Conservation (phyloP, 192 early-diverging fungal species). For the Coemansia sp. region DNA sequence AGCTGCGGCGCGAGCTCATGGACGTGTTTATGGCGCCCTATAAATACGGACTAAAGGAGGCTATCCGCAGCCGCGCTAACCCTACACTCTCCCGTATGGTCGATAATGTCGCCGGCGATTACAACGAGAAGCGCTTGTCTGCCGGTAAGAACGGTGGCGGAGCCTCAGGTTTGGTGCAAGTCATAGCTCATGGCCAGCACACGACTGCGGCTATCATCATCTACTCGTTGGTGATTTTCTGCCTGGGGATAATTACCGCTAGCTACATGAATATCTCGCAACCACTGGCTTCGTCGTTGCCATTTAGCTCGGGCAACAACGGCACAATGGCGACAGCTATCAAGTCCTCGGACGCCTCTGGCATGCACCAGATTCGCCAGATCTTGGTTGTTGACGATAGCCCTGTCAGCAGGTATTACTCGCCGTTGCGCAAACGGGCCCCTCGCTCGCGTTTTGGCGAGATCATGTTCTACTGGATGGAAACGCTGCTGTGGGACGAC, state of each 20-base stretch:
- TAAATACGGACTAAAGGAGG: slow-evolving; percentile 49
- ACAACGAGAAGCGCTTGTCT: slow-evolving; percentile 5
- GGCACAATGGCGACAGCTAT: slow-evolving; percentile 24
- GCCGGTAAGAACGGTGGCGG: slow-evolving; percentile 2
- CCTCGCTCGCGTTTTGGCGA: slow-evolving; percentile 55
- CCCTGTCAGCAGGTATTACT: slow-evolving; percentile 42
- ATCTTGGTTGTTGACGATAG: slow-evolving; percentile 56
- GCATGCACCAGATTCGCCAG: slow-evolving; percentile 50
- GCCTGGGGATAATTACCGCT: slow-evolving; percentile 54
- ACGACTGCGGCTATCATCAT: slow-evolving; percentile 47
- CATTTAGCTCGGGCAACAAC: slow-evolving; percentile 29
- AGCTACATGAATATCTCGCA: slow-evolving; percentile 50
- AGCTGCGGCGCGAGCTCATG: slow-evolving; percentile 47
- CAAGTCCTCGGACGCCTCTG: slow-evolving; percentile 17
- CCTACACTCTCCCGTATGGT: slow-evolving; percentile 50
- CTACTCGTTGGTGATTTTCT: slow-evolving; percentile 55
- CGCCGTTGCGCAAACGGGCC: slow-evolving; percentile 43
- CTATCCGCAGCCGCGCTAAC: slow-evolving; percentile 46
- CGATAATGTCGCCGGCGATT: slow-evolving; percentile 51
- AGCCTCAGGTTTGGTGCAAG: slow-evolving; percentile 24
- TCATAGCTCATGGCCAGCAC: slow-evolving; percentile 44
- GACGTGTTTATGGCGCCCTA: slow-evolving; percentile 37
- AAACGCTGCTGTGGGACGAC: slow-evolving; percentile 59
- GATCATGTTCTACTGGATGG: slow-evolving; percentile 60
- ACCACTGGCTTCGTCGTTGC: slow-evolving; percentile 34